Evolutionary conservation across 768 basidiomycete species (phyloP).

Genomic region (Boletus tylopilopsis): DNA sequence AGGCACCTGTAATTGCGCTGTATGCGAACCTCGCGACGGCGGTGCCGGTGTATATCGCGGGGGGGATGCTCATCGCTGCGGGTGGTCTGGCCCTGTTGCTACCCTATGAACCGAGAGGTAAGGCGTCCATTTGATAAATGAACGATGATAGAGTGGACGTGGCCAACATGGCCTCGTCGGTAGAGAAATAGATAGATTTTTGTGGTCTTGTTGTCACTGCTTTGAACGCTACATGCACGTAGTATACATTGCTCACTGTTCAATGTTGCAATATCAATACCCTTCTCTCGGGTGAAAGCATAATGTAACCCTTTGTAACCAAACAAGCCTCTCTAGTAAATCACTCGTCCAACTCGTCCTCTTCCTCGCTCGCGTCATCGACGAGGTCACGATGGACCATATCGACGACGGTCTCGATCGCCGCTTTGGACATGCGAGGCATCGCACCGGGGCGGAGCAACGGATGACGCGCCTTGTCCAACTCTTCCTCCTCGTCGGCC

Average conservation of each 20-base stretch:
- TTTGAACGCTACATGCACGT: no score
- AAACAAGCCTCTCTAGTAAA: background rate
- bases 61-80: conserved; percentile 56
- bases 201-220: no score
- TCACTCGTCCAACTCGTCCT: conserved; percentile 51
- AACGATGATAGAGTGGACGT: background rate
- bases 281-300: background rate
- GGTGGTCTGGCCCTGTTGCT: conserved; percentile 58
- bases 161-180: no score
- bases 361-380: conserved; percentile 33
- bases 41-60: conserved; percentile 71
- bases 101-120: conserved; percentile 75
- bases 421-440: conserved; percentile 64
- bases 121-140: conserved; percentile 52
- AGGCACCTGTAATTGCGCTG: conserved; percentile 72
- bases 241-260: no score
- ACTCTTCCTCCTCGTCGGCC: conserved; percentile 40
- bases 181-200: background rate
- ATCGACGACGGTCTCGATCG: conserved; percentile 60
- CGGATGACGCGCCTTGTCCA: conserved; percentile 58
- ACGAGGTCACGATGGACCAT: conserved; percentile 55
- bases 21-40: conserved; percentile 62
- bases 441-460: conserved; percentile 63
- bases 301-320: background rate
- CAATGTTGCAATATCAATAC: no score